A percentile compares a stretch with the other conserved stretches of the same genome.
Evolutionary conservation across 2,329 filamentous ascomycete species (phyloP).

Genomic region (Paraphoma sp.): DNA sequence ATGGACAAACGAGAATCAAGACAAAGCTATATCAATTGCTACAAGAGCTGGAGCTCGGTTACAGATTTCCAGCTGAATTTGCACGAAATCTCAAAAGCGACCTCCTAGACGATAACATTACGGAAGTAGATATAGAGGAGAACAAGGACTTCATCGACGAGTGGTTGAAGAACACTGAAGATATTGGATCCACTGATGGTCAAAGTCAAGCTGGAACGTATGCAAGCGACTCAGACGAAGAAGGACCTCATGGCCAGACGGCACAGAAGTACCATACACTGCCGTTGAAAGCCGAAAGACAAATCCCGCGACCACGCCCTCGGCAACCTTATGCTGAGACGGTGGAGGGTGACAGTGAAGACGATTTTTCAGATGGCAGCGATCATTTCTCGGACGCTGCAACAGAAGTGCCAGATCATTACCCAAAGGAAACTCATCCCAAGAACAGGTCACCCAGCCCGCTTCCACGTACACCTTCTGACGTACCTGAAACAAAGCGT

Average conservation of each 20-base stretch:
- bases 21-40: not conserved
- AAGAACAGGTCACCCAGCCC: not conserved
- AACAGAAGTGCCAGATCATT: not conserved
- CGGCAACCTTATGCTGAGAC: not conserved
- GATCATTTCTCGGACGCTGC: not conserved
- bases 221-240: not conserved
- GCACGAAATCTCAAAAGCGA: not conserved
- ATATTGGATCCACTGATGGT: not conserved
- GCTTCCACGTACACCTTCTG: not conserved
- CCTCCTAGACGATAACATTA: not conserved
- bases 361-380: not conserved
- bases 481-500: not conserved
- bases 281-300: not conserved
- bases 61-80: not conserved
- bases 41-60: not conserved
- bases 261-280: not conserved
- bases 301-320: not conserved
- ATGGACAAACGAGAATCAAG: not conserved
- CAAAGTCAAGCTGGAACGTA: not conserved
- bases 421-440: not conserved
- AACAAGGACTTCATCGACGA: not conserved
- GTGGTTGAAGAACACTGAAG: not conserved
- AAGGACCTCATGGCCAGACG: not conserved
- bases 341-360: not conserved
- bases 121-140: not conserved